Evolutionary conservation across 2,329 filamentous ascomycete genomes (phyloP).

Genomic region (Emergomyces pasteurianus): DNA sequence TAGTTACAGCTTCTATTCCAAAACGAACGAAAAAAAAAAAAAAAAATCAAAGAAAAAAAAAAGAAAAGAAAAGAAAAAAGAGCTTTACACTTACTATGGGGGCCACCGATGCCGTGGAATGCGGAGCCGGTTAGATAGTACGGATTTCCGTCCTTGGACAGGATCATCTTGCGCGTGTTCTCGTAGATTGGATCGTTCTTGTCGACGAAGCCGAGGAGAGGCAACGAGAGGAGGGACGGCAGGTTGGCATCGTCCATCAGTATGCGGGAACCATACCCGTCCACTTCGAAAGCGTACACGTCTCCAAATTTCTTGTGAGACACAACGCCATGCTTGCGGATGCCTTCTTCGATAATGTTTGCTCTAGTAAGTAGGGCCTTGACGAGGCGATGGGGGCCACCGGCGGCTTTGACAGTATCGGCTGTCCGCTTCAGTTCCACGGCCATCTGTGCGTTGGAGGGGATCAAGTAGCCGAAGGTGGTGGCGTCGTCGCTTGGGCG

Average conservation of each 20-base stretch:
- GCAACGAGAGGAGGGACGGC: constrained; percentile 49
- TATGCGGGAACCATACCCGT: constrained; percentile 50
- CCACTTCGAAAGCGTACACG: constrained; percentile 54
- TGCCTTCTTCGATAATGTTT: constrained; percentile 57
- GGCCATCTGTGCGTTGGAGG: constrained; percentile 91
- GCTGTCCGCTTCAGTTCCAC: constrained; percentile 71
- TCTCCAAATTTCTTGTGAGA: constrained; percentile 39
- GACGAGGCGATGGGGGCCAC: constrained; percentile 42
- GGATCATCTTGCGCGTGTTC: constrained; percentile 76
- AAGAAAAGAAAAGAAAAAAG: background rate
- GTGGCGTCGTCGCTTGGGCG: constrained; percentile 91
- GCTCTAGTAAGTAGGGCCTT: constrained; percentile 44
- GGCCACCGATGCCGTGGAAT: constrained; percentile 81
- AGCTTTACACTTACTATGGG: constrained; percentile 40
- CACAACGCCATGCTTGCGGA: constrained; percentile 72
- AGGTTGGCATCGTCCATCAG: constrained; percentile 58
- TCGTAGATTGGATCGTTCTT: constrained; percentile 59
- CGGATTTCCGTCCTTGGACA: constrained; percentile 66
- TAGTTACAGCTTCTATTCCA: background rate
- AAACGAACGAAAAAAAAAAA: constrained; percentile 1
- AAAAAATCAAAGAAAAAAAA: constrained; percentile 3
- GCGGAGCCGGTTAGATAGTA: constrained; percentile 69
- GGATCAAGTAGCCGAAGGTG: constrained; percentile 88
- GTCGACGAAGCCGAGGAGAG: constrained; percentile 46
- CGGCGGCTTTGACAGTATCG: constrained; percentile 49